phyloP scores from a whole-genome alignment of 371 early-diverging fungal genomes.

The Rhizopus stolonifer region DNA sequence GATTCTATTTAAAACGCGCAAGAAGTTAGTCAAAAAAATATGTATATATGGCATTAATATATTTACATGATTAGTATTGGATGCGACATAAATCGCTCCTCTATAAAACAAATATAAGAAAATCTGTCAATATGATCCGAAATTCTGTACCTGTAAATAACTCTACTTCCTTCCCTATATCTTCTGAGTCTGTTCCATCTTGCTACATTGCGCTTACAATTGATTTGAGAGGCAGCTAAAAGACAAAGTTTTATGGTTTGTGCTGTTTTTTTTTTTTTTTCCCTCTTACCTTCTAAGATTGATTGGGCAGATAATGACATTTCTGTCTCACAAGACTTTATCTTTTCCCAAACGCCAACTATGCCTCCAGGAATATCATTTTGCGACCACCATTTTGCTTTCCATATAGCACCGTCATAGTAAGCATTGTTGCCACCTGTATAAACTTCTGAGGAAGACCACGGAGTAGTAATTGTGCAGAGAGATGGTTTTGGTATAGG shows the following conservation, averaged over 20 bases:
- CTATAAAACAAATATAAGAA: neutral
- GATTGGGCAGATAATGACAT: neutral
- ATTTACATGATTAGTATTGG: neutral
- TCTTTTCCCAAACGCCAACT: slow-evolving; percentile 29
- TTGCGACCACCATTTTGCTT: slow-evolving; percentile 54
- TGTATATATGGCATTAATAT: neutral
- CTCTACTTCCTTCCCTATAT: neutral
- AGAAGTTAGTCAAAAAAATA: neutral
- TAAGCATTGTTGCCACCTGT: slow-evolving; percentile 27
- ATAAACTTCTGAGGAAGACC: slow-evolving; percentile 29
- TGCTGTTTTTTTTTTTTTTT: neutral
- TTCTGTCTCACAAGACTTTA: slow-evolving; percentile 18
- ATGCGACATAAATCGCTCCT: neutral
- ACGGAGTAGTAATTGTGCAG: slow-evolving; percentile 23
- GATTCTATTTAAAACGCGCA: neutral
- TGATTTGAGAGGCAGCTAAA: neutral
- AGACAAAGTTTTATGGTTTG: neutral
- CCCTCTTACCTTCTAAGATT: neutral
- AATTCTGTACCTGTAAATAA: neutral
- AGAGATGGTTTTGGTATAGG: slow-evolving; percentile 16
- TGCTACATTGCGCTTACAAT: neutral
- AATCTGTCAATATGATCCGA: neutral
- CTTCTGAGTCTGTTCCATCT: neutral
- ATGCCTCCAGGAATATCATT: slow-evolving; percentile 40
- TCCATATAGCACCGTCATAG: slow-evolving; percentile 38